Evolutionary conservation across 176 grass and related monocot species (phyloP).

Genomic region (Oryza officinalis): DNA sequence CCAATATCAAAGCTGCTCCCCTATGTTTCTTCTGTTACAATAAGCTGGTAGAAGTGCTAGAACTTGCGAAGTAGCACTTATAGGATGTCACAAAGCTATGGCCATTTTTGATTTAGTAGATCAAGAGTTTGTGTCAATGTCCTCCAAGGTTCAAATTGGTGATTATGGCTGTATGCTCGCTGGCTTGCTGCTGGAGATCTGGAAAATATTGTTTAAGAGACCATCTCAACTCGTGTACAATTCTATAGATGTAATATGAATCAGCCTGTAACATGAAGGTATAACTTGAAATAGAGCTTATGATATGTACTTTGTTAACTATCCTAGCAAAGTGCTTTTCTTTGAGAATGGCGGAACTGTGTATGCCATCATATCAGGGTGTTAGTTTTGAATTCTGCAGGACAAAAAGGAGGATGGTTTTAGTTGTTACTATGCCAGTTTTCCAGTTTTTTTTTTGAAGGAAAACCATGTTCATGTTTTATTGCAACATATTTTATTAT

Average conservation of each 20-base stretch:
- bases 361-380: neutral
- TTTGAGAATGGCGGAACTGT: neutral
- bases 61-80: neutral
- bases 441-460: neutral
- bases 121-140: neutral
- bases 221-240: neutral
- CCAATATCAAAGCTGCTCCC: neutral
- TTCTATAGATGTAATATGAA: neutral
- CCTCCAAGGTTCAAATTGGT: neutral
- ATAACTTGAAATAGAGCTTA: neutral
- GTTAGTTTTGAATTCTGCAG: constrained; percentile 8
- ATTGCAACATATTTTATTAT: constrained; percentile 1
- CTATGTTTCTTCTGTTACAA: neutral
- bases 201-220: neutral
- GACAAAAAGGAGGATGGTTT: neutral
- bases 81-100: neutral
- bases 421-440: neutral
- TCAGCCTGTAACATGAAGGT: neutral
- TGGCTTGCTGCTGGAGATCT: neutral
- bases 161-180: neutral
- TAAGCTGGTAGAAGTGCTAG: neutral
- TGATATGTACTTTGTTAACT: neutral
- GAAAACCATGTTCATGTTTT: neutral
- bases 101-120: neutral
- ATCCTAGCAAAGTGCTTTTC: neutral